Conservation (phyloP, 805 yeast genomes). For the Debaryomyces maramus region DNA sequence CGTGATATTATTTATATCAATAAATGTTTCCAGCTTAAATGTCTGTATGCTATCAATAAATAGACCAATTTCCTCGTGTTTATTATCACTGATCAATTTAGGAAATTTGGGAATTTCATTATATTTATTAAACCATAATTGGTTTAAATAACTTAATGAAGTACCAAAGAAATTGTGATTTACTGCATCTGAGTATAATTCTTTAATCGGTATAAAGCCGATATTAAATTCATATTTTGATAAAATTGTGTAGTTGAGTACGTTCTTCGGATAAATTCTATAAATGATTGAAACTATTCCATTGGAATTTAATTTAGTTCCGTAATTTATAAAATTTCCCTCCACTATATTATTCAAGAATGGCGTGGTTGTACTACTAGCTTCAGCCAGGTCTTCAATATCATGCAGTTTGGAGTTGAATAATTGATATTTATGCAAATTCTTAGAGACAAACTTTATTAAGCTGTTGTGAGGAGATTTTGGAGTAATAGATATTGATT, state of each 20-base stretch:
- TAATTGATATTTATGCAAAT: constrained; percentile 22
- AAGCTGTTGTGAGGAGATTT: constrained; percentile 9
- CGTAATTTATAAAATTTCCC: constrained; percentile 29
- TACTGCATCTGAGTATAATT: constrained; percentile 3
- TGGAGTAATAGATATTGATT: neutral
- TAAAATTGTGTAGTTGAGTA: constrained; percentile 25
- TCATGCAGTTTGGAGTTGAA: constrained; percentile 14
- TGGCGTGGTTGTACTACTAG: constrained; percentile 9
- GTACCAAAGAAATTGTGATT: constrained; percentile 11
- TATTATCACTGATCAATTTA: constrained; percentile 6
- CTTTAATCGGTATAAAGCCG: constrained; percentile 22
- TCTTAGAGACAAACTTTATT: constrained; percentile 18
- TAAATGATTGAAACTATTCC: constrained; percentile 24
- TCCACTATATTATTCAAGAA: constrained; percentile 23
- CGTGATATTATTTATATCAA: constrained; percentile 3
- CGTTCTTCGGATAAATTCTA: constrained; percentile 26
- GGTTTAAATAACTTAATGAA: constrained; percentile 24
- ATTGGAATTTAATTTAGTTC: constrained; percentile 16
- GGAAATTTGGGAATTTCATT: constrained; percentile 22
- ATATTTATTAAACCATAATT: constrained; percentile 22
- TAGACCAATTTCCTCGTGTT: constrained; percentile 6
- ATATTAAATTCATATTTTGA: constrained; percentile 25
- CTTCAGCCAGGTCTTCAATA: constrained; percentile 3
- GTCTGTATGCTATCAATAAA: constrained; percentile 15
- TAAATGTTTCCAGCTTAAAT: constrained; percentile 16